These are phyloP conservation scores for Scutellaria minor DNA, from an alignment of 257 asterid genomes.

Conservation along the genomic window DNA sequence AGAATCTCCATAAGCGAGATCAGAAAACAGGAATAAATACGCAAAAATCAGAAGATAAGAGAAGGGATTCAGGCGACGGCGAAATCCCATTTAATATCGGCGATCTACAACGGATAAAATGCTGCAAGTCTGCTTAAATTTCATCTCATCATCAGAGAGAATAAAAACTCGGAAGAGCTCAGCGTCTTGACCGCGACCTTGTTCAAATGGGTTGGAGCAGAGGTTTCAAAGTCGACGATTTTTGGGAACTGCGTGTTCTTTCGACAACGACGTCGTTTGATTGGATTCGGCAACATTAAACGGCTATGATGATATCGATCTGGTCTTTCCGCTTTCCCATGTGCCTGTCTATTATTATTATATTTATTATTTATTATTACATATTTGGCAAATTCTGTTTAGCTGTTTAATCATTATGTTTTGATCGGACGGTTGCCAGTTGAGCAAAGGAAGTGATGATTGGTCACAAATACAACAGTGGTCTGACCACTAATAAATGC, in stretches of 20 bases:
- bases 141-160: constrained; percentile 38
- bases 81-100: constrained; percentile 64
- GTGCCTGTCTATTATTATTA: constrained; percentile 16
- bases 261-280: constrained; percentile 36
- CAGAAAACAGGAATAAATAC: constrained; percentile 22
- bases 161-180: not conserved
- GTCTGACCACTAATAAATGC: not conserved
- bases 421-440: constrained; percentile 31
- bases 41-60: constrained; percentile 37
- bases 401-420: not conserved
- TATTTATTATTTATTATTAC: not conserved
- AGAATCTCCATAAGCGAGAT: constrained; percentile 50
- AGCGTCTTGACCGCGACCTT: constrained; percentile 3
- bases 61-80: constrained; percentile 37
- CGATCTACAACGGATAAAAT: constrained; percentile 31
- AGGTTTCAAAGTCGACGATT: constrained; percentile 30
- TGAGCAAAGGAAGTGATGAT: constrained; percentile 10
- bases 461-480: constrained; percentile 20
- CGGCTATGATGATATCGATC: constrained; percentile 39
- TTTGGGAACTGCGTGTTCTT: not conserved
- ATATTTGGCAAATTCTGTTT: constrained; percentile 4
- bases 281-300: constrained; percentile 7
- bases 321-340: constrained; percentile 26
- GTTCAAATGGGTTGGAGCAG: constrained; percentile 23
- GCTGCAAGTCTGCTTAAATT: constrained; percentile 27